Evolutionary conservation across 352 stramenopile species (phyloP).

Genomic region (Phytophthora sojae): DNA sequence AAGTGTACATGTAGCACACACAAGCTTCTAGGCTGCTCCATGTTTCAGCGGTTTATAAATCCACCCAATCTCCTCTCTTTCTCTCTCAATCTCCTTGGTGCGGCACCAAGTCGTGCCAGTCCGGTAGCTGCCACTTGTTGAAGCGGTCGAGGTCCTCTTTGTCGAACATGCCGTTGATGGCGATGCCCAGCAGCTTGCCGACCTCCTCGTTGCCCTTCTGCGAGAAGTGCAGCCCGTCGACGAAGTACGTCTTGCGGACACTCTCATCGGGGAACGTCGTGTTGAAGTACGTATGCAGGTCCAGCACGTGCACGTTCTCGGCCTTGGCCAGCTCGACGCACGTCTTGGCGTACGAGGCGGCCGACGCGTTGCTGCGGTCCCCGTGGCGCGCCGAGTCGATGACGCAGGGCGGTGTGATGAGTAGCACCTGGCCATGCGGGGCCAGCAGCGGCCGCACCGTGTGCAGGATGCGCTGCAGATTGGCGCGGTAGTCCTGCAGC

Average conservation of each 20-base stretch:
- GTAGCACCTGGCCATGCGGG: constrained; percentile 33
- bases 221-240: constrained; percentile 68
- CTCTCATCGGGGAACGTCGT: constrained; percentile 41
- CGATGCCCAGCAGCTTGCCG: constrained; percentile 30
- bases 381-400: constrained; percentile 44
- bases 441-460: constrained; percentile 31
- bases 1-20: too few species aligned
- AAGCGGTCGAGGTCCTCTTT: constrained; percentile 32
- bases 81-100: constrained; percentile 4
- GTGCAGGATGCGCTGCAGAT: constrained; percentile 49
- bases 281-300: constrained; percentile 63
- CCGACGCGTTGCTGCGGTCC: constrained; percentile 57
- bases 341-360: constrained; percentile 53
- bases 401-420: constrained; percentile 48
- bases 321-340: constrained; percentile 48
- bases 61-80: not conserved
- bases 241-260: constrained; percentile 38
- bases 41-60: not conserved
- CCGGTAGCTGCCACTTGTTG: constrained; percentile 49
- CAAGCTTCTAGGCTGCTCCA: not conserved
- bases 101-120: constrained; percentile 50
- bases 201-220: constrained; percentile 55
- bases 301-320: constrained; percentile 53
- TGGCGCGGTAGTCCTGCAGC: constrained; percentile 48
- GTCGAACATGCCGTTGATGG: constrained; percentile 43